phyloP scores from a whole-genome alignment of 768 basidiomycete genomes.

The Lentinula aciculospora region DNA sequence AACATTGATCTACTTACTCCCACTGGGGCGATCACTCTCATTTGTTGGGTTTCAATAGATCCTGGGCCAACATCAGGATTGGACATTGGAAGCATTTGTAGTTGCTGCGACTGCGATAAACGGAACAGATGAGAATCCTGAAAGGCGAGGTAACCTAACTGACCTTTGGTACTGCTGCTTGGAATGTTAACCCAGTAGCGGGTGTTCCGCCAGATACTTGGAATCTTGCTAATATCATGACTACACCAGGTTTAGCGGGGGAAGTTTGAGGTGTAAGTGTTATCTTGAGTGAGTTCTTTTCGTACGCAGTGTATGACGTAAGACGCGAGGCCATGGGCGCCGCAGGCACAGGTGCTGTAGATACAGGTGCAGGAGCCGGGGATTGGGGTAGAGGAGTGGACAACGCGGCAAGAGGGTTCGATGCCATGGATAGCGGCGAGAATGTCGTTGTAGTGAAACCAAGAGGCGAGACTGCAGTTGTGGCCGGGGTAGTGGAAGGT shows the following conservation, averaged over 20 bases:
- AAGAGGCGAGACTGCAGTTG: constrained; percentile 20
- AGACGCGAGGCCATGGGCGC: constrained; percentile 45
- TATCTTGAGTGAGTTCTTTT: constrained; percentile 85
- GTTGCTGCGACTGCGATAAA: constrained; percentile 78
- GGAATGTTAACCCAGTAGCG: constrained; percentile 76
- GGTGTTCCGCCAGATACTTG: constrained; percentile 51
- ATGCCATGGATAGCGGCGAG: constrained; percentile 15
- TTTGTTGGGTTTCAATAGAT: constrained; percentile 86
- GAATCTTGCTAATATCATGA: constrained; percentile 89
- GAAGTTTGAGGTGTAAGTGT: constrained; percentile 87
- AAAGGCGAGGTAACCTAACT: constrained; percentile 7
- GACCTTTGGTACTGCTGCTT: constrained; percentile 96
- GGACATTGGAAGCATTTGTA: constrained; percentile 98
- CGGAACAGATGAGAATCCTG: background rate
- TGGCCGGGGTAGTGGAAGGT: constrained; percentile 25
- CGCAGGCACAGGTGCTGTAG: constrained; percentile 26
- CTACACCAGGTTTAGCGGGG: constrained; percentile 74
- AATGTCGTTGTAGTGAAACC: constrained; percentile 15
- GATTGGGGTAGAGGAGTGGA: constrained; percentile 33
- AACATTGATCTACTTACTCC: constrained; percentile 56
- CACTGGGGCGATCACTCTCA: constrained; percentile 84
- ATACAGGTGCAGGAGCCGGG: constrained; percentile 25
- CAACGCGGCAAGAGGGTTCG: constrained; percentile 26
- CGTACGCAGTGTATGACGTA: constrained; percentile 81
- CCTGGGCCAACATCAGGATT: constrained; percentile 75